Evolutionary conservation across 106 monocot genomes (phyloP), one percentile per base, ranked within the genome.

Genomic region (Amphibolis antarctica): DNA sequence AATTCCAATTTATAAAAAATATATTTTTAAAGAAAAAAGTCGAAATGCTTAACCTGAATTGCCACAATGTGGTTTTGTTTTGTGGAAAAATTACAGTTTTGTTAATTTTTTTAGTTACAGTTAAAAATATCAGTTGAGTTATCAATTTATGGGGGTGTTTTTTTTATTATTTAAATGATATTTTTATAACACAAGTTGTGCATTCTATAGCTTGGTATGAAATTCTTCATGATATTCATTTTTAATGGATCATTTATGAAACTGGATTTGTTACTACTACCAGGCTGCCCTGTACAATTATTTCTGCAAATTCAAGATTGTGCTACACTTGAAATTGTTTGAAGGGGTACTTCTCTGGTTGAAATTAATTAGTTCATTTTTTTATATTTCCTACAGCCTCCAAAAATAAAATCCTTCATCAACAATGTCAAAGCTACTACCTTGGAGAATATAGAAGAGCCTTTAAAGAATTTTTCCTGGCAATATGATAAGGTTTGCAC

Each of bases 401-500:
- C 78, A 71, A 84, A 76, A 74, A 79, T 88, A 70, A 78, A 56
- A 62, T 73, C 78, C 42, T 71, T 81, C 42, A 84, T 88, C 63
- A 75, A 60, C 56, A 70, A 46, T 55, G 76, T 88, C 51, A 81
- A 66, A 50, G 21, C 70, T 45, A 57, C 61, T 57, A 46, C 67
- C 43, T 62, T 79, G 60, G 88, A 84, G 60, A 78, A 79, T 52
- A 76, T 88, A 55, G 83, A 84, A 74, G 73, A 72, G 56, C 66
- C 66, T 25, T 67, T 88, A 27, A 79, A 78, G 65, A 65, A 60
- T 60, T 88, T 84, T 63, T 62, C 64, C 15, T 88, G 88, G 88
- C 81, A 84, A 21, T 81, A 78, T 76, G 88, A 81, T 26, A 88
- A 88, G 88, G 88, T 88, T 51, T 71, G 72, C 1, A 63, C 36